phyloP scores from a whole-genome alignment of 1,284 basidiomycete genomes.

The Austropuccinia psidii region DNA sequence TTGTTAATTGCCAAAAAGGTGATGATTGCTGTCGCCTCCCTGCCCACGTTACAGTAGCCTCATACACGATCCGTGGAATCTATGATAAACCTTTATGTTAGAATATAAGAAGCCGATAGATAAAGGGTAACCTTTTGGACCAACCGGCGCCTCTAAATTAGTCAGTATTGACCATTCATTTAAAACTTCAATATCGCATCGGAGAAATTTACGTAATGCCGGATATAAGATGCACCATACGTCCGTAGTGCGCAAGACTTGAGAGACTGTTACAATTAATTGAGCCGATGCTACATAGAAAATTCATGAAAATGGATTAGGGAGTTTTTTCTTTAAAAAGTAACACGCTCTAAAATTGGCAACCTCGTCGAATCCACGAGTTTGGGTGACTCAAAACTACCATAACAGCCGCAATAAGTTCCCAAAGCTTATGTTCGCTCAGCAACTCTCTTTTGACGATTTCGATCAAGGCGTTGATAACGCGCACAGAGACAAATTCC shows the following conservation, averaged over 20 bases:
- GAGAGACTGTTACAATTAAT: constrained; percentile 74
- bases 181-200: constrained; percentile 71
- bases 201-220: constrained; percentile 72
- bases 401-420: constrained; percentile 73
- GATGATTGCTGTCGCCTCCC: constrained; percentile 52
- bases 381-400: constrained; percentile 94
- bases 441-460: constrained; percentile 78
- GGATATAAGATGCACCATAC: constrained; percentile 96
- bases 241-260: constrained; percentile 70
- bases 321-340: background rate
- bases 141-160: constrained; percentile 68
- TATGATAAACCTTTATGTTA: constrained; percentile 46
- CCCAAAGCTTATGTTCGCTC: constrained; percentile 87
- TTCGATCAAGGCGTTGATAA: constrained; percentile 72
- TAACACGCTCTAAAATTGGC: background rate
- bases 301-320: background rate
- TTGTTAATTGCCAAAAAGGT: constrained; percentile 29
- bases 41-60: constrained; percentile 79
- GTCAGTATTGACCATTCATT: constrained; percentile 66
- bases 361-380: constrained; percentile 88
- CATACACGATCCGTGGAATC: constrained; percentile 71
- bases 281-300: constrained; percentile 62
- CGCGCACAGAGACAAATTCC: constrained; percentile 82
- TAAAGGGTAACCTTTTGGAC: constrained; percentile 43
- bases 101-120: background rate